These are phyloP conservation scores for Logfia minima DNA, from an alignment of 129 eudicot species.

Conservation along the genomic window DNA sequence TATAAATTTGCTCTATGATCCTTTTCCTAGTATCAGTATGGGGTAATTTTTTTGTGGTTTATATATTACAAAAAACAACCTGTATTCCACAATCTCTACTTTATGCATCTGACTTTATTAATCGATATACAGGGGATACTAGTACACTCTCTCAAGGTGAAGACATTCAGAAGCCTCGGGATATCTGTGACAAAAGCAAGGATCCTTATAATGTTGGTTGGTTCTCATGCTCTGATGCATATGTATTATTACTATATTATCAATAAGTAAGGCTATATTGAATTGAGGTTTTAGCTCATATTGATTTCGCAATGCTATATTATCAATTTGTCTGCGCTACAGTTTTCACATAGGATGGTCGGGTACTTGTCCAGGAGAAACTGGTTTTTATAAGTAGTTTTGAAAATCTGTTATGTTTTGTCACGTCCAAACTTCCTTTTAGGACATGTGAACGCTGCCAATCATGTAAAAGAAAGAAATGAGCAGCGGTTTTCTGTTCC, in stretches of 20 bases:
- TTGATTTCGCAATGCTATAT: too few species aligned
- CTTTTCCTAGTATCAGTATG: neutral
- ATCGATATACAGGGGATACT: neutral
- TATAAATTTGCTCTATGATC: neutral
- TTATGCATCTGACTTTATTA: too few species aligned
- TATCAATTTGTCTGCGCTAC: neutral
- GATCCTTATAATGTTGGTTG: neutral
- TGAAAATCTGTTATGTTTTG: neutral
- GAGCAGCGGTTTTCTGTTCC: conserved; percentile 80
- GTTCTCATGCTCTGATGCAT: neutral
- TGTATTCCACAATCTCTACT: neutral
- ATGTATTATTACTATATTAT: too few species aligned
- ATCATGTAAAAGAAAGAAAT: conserved; percentile 50
- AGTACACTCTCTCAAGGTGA: neutral
- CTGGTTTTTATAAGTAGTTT: too few species aligned
- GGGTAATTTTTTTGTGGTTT: too few species aligned
- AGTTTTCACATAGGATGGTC: neutral
- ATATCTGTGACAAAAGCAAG: neutral
- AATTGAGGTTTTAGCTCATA: too few species aligned
- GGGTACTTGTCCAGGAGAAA: too few species aligned
- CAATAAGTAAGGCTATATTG: neutral
- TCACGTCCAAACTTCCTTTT: neutral
- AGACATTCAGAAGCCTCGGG: neutral
- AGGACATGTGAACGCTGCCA: conserved; percentile 18
- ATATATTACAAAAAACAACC: too few species aligned